Evolutionary conservation across 805 yeast species (phyloP).

Genomic region (Cyberlindnera euphorbiae): DNA sequence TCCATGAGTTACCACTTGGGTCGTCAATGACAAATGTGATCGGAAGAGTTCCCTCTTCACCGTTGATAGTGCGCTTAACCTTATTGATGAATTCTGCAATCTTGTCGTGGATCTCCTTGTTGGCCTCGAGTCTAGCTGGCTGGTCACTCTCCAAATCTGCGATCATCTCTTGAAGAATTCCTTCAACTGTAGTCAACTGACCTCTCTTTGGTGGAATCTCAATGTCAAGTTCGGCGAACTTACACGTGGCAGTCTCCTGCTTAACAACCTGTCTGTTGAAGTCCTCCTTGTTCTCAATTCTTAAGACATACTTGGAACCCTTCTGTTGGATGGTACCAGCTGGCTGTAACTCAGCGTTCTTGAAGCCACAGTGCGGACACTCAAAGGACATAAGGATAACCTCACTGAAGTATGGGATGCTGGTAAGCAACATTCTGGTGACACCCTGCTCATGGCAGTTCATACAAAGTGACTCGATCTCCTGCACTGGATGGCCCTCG

Average conservation of each 20-base stretch:
- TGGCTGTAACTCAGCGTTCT: conserved; percentile 92
- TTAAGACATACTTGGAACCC: conserved; percentile 70
- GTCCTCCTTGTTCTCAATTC: conserved; percentile 65
- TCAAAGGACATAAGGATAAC: conserved; percentile 90
- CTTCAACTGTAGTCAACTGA: conserved; percentile 89
- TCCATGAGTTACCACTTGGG: conserved; percentile 97
- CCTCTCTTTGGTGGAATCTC: conserved; percentile 97
- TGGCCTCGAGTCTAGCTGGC: conserved; percentile 64
- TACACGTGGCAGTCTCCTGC: conserved; percentile 78
- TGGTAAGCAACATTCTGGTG: conserved; percentile 78
- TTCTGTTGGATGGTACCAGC: conserved; percentile 88
- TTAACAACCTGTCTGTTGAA: conserved; percentile 89
- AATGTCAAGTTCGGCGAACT: conserved; percentile 77
- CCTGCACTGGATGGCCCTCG: conserved; percentile 92
- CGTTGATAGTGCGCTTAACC: conserved; percentile 57
- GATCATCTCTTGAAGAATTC: conserved; percentile 76
- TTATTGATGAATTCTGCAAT: conserved; percentile 64
- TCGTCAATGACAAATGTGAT: conserved; percentile 79
- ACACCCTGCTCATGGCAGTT: conserved; percentile 84
- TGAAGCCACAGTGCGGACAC: conserved; percentile 92
- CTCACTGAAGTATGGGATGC: conserved; percentile 89
- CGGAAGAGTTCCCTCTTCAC: conserved; percentile 66
- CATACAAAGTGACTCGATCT: conserved; percentile 93
- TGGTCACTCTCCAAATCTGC: conserved; percentile 80
- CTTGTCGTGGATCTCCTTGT: conserved; percentile 72